phyloP scores from a whole-genome alignment of 1,284 basidiomycete genomes.

The Boletus smithii region DNA sequence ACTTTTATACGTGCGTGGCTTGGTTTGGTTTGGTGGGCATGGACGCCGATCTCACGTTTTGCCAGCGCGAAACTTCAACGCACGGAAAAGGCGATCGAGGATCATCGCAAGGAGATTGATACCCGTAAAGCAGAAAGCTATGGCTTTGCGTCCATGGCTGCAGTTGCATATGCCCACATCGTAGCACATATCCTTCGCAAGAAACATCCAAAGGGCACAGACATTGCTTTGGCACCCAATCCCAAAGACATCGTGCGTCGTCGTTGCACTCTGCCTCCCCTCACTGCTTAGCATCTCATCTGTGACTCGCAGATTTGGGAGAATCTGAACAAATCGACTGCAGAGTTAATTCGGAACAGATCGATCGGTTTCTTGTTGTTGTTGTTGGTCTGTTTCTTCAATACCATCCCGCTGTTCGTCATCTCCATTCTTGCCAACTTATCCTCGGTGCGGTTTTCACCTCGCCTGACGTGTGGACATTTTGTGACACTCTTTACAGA shows the following conservation, averaged over 20 bases:
- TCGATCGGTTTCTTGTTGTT: conserved; percentile 76
- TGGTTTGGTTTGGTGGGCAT: conserved; percentile 8
- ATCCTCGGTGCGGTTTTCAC: conserved; percentile 52
- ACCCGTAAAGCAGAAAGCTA: conserved; percentile 82
- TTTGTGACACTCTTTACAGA: conserved; percentile 34
- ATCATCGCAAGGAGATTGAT: conserved; percentile 72
- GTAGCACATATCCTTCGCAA: conserved; percentile 67
- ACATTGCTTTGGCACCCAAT: conserved; percentile 74
- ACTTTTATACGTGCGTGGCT: conserved; percentile 58
- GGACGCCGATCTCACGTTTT: conserved; percentile 5
- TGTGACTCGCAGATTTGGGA: conserved; percentile 65
- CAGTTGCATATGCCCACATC: conserved; percentile 86
- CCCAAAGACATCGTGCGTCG: conserved; percentile 77
- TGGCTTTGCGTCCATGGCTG: conserved; percentile 91
- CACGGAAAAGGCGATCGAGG: conserved; percentile 77
- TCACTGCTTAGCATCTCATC: neutral
- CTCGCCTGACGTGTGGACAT: neutral
- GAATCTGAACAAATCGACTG: conserved; percentile 76
- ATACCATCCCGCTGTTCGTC: conserved; percentile 83
- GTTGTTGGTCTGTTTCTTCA: conserved; percentile 78
- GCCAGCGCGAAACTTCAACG: conserved; percentile 66
- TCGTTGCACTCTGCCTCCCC: neutral
- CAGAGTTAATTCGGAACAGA: conserved; percentile 63
- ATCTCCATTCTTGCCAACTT: conserved; percentile 83
- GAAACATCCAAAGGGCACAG: conserved; percentile 72